Base-by-base conservation (phyloP, 2,329 filamentous ascomycete species). In the Dactylellina drechsleri region DNA sequence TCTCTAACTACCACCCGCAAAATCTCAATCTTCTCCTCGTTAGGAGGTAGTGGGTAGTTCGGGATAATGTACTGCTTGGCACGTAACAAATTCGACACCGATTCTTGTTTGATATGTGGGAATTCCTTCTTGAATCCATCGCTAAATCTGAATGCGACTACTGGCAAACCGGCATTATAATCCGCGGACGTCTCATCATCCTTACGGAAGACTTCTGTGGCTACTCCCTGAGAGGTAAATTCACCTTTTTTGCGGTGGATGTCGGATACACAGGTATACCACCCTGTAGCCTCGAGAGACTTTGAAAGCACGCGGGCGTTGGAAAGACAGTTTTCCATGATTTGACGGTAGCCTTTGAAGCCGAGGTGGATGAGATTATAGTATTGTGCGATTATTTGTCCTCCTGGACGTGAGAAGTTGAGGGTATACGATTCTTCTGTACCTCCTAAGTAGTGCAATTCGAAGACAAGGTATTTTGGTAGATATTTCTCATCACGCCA, bases 301-400 rank as follows among this genome's bases (percentile, higher is more conserved):
- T 89, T 87, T 56, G 87, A 88, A 13, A 91, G 82, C 1, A 91
- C 80, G 1, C 89, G 84, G 0, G 89, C 89, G 78, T 91, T 91
- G 31, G 85, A 81, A 43, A 91, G 82, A 57, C 87, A 87, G 79
- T 90, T 90, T 79, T 90, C 88, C 86, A 89, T 90, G 73, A 90
- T 85, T 41, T 83, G 82, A 10, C 84, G 85, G 81, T 89, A 92
- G 8, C 90, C 90, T 1, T 83, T 83, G 80, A 88, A 89, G 1
- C 90, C 90, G 0, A 92, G 85, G 77, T 91, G 89, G 73, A 92
- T 60, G 88, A 92, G 83, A 78, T 92, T 91, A 82, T 88, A 92
- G 81, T 92, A 92, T 79, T 92, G 90, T 0, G 85, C 89, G 74
- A 91, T 88, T 67, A 92, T 84, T 76, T 91, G 90, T 0, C 88